Percentiles rank a stretch among this genome's conserved stretches.
phyloP scores from a whole-genome alignment of 305 asterid genomes.

The Caryopteris hybrid region DNA sequence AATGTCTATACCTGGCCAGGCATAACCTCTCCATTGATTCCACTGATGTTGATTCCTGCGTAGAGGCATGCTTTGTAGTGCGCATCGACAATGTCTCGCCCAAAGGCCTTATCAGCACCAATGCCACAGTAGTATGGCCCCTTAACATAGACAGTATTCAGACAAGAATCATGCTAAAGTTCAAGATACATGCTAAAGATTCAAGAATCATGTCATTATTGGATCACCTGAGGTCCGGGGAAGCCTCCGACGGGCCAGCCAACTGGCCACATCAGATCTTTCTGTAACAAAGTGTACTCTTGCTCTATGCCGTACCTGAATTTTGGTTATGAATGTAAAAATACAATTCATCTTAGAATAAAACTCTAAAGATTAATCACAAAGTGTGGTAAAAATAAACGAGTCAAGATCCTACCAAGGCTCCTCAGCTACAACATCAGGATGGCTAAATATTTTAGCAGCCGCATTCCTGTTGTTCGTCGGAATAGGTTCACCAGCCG shows the following conservation, averaged over 20 bases:
- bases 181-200: no score
- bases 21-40: slow-evolving; percentile 93
- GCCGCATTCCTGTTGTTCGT: slow-evolving; percentile 69
- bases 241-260: slow-evolving; percentile 87
- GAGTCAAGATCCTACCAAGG: slow-evolving; percentile 65
- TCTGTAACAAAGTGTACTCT: slow-evolving; percentile 77
- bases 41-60: slow-evolving; percentile 85
- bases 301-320: slow-evolving; percentile 92
- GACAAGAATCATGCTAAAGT: no score
- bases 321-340: no score
- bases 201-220: no score
- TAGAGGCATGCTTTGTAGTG: slow-evolving; percentile 91
- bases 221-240: slow-evolving; percentile 95
- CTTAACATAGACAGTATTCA: slow-evolving; percentile 29
- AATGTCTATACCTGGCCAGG: slow-evolving; percentile 90
- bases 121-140: slow-evolving; percentile 87
- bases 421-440: slow-evolving; percentile 57
- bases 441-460: slow-evolving; percentile 64
- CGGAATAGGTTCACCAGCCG: slow-evolving; percentile 76
- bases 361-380: background rate
- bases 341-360: background rate
- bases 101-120: slow-evolving; percentile 87
- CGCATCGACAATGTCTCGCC: slow-evolving; percentile 79
- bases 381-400: no score
- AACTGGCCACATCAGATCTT: slow-evolving; percentile 67